phyloP scores from a whole-genome alignment of 306 rosid species.

The Malus sieversii region DNA sequence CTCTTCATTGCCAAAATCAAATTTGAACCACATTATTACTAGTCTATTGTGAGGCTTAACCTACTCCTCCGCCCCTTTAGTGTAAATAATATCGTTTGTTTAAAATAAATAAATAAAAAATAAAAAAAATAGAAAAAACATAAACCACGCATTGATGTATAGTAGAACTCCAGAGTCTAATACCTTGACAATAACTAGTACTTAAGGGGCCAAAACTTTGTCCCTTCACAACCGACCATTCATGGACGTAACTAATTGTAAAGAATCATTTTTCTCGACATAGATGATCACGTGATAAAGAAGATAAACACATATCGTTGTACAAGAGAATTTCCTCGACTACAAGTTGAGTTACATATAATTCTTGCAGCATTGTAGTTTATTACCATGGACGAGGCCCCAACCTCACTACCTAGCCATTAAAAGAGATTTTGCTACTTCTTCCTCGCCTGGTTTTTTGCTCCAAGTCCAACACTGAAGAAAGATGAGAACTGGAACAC shows the following conservation, averaged over 20 bases:
- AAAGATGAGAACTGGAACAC: background rate
- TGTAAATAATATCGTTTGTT: too few species aligned
- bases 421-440: too few species aligned
- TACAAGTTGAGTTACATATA: background rate
- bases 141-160: background rate
- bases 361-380: background rate
- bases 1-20: accelerated
- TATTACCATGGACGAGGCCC: too few species aligned
- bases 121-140: too few species aligned
- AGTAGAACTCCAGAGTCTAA: background rate
- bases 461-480: background rate
- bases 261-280: background rate
- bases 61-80: accelerated
- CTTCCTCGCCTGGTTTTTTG: background rate
- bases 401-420: too few species aligned
- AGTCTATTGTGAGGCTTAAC: too few species aligned
- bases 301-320: background rate
- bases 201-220: background rate
- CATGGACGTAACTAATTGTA: background rate
- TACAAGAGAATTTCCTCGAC: too few species aligned
- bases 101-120: too few species aligned
- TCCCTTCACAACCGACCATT: background rate
- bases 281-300: too few species aligned
- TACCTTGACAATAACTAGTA: background rate
- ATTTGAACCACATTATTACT: too few species aligned